Conservation (phyloP, 2,329 filamentous ascomycete species). For the Ramularia endophylla region DNA sequence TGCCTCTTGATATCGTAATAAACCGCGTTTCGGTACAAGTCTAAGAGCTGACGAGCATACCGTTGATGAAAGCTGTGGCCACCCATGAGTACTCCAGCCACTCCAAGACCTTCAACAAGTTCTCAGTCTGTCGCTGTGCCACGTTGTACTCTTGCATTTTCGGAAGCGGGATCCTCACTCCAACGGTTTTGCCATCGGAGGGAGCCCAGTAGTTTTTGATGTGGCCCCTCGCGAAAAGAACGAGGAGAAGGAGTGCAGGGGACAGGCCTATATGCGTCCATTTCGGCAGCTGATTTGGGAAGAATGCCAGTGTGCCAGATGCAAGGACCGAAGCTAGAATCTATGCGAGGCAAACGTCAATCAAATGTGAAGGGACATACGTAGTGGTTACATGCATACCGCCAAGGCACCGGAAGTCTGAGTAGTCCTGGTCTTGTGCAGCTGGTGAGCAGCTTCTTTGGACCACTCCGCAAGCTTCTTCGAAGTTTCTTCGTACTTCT, state of each 20-base stretch:
- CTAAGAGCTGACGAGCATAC: slow-evolving; percentile 14
- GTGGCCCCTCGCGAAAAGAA: slow-evolving; percentile 26
- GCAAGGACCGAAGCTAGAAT: slow-evolving; percentile 26
- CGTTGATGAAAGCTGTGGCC: slow-evolving; percentile 25
- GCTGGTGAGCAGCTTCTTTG: slow-evolving; percentile 36
- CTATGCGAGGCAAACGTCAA: slow-evolving; percentile 15
- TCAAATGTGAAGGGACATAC: slow-evolving; percentile 4
- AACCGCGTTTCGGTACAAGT: too few species aligned
- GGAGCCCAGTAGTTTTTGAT: slow-evolving; percentile 34
- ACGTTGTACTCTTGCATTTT: slow-evolving; percentile 32
- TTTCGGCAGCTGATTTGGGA: slow-evolving; percentile 12
- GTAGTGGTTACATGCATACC: slow-evolving; percentile 21
- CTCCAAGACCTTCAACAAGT: slow-evolving; percentile 28
- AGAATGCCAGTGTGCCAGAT: slow-evolving; percentile 20
- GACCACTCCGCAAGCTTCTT: slow-evolving; percentile 44
- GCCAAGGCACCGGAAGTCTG: slow-evolving; percentile 37
- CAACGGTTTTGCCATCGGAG: slow-evolving; percentile 24
- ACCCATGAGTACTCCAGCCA: slow-evolving; percentile 34
- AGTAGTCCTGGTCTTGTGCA: slow-evolving; percentile 41
- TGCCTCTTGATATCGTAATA: too few species aligned
- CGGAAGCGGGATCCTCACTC: slow-evolving; percentile 26
- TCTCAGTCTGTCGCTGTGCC: slow-evolving; percentile 28
- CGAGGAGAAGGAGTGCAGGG: slow-evolving; percentile 24
- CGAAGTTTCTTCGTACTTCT: slow-evolving; percentile 40
- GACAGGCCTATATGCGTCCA: slow-evolving; percentile 19